Base-by-base conservation (phyloP, 192 early-diverging fungal species). In the Diversispora epigaea region DNA sequence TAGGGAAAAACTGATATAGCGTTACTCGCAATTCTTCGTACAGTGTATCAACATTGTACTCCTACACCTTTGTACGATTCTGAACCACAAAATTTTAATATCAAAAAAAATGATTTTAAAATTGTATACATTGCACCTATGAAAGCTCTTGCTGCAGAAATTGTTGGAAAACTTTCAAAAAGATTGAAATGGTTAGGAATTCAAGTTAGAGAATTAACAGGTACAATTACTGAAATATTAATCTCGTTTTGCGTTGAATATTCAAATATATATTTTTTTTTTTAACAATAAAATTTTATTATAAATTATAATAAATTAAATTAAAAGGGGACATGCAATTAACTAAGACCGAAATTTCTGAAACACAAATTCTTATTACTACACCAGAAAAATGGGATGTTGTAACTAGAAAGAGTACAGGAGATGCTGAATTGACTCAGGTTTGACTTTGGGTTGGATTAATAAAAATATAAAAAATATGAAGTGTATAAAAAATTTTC, bases 381-480 rank as follows among this genome's bases (percentile, higher is more conserved):
- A 99, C 98, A 0, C 98, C 98, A 0, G 98, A 99, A 80, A 99
- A 98, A 68, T 99, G 98, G 98, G 98, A 99, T 84, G 98, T 98
- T 11, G 95, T 99, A 10, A 99, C 98, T 21, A 89, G 98, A 72
- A 99, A 99, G 80, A 86, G 90, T 49, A 92, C 90, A 17, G 96
- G 98, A 22, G 98, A 99, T 85, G 92, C 90, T 12, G 96, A 98
- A 74, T 86, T 99, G 10, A 89, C 89, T 4, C 85, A 82, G n/a
- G 80, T 80, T 22, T 39, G 66, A 19, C 32, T 46, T 21, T 60
- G 25, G 25, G 25, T 32, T 32, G 25, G 25, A 32, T 32, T 32
- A 32, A 32, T 32, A 32, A 1, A 32, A 32, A 32, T 32, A 32
- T 32, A 32, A 32, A 32, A 32, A 32, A 32, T 32, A 32, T 32